A percentile compares a stretch with the other conserved stretches of the same genome.
phyloP scores from a whole-genome alignment of 805 yeast genomes.

The Peterozyma toletana region DNA sequence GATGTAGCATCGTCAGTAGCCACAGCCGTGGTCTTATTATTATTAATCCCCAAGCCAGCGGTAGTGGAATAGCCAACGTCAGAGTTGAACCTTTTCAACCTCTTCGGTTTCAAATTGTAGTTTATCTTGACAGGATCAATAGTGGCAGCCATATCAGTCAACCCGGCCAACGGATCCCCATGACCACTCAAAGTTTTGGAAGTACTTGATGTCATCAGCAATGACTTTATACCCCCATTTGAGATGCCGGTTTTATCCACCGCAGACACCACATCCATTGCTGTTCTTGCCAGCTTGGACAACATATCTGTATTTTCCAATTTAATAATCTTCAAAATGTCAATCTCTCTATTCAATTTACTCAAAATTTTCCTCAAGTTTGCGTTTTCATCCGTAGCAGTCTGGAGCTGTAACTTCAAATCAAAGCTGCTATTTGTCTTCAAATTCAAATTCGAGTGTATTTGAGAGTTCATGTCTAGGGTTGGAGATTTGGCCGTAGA shows the following conservation, averaged over 20 bases:
- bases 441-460: constrained; percentile 27
- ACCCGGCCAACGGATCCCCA: background rate
- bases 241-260: background rate
- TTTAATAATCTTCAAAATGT: constrained; percentile 18
- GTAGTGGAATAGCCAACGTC: background rate
- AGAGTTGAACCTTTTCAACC: constrained; percentile 15
- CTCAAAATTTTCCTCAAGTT: constrained; percentile 32
- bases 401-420: constrained; percentile 29
- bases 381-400: constrained; percentile 34
- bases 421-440: constrained; percentile 22
- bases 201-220: background rate
- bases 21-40: background rate
- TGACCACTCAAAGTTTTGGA: background rate
- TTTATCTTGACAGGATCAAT: constrained; percentile 24
- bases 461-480: constrained; percentile 22
- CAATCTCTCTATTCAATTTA: constrained; percentile 32
- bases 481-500: constrained; percentile 4
- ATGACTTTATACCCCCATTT: too few species aligned
- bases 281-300: background rate
- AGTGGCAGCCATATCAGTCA: constrained; percentile 6
- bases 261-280: background rate
- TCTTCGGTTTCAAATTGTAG: constrained; percentile 21
- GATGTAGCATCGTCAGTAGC: constrained; percentile 6
- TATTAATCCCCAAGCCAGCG: constrained; percentile 4
- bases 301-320: constrained; percentile 7